phyloP scores from a whole-genome alignment of 2,329 filamentous ascomycete species.

The Pezicula neosporulosa region DNA sequence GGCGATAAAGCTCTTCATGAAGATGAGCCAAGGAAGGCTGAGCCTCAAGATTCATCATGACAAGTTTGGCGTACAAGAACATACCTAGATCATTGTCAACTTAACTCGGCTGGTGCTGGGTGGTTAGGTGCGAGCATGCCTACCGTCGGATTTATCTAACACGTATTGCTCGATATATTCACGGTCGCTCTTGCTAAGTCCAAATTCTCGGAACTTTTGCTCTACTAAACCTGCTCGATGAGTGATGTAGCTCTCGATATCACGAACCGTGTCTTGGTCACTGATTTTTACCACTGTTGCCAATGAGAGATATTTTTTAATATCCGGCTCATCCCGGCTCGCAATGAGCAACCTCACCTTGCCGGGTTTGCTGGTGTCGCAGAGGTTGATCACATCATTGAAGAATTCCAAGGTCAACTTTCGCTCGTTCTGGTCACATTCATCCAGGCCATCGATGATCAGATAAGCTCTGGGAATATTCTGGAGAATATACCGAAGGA shows the following conservation, averaged over 20 bases:
- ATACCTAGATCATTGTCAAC: no score
- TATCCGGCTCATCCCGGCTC: slow-evolving; percentile 31
- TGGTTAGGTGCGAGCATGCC: slow-evolving; percentile 1
- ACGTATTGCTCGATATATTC: slow-evolving; percentile 16
- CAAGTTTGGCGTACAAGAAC: slow-evolving; percentile 29
- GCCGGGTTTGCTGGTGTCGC: slow-evolving; percentile 9
- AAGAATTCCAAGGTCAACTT: slow-evolving; percentile 30
- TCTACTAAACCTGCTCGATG: no score
- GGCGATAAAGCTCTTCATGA: slow-evolving; percentile 1
- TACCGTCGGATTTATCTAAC: neutral
- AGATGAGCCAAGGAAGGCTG: slow-evolving; percentile 6
- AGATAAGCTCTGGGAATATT: slow-evolving; percentile 26
- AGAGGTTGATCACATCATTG: slow-evolving; percentile 6
- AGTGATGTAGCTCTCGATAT: slow-evolving; percentile 27
- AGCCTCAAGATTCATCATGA: slow-evolving; percentile 21
- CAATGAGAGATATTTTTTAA: slow-evolving; percentile 24
- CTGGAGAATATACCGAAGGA: slow-evolving; percentile 26
- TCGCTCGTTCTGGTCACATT: slow-evolving; percentile 30
- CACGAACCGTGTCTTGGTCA: slow-evolving; percentile 23
- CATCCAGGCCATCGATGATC: slow-evolving; percentile 40
- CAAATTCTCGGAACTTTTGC: slow-evolving; percentile 14
- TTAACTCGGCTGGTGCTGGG: no score
- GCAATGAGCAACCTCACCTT: slow-evolving; percentile 29
- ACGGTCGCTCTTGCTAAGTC: slow-evolving; percentile 15
- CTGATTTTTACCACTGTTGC: slow-evolving; percentile 21